A percentile compares a stretch with the other conserved stretches of the same genome.
phyloP scores from a whole-genome alignment of 2,329 filamentous ascomycete species.

The Pleomassaria siparia region DNA sequence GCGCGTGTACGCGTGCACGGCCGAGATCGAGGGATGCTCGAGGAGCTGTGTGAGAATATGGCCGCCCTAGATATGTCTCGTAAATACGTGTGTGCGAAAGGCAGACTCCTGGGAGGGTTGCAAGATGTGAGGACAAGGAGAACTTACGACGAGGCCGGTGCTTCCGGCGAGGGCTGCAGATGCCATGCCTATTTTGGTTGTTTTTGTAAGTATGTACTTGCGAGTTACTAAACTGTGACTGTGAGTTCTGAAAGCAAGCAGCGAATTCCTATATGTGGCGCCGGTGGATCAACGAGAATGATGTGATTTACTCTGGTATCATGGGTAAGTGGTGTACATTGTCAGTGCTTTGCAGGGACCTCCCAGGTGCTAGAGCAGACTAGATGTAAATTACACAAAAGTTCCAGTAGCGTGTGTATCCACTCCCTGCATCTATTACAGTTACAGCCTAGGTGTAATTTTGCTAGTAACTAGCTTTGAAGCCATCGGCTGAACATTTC shows the following conservation, averaged over 20 bases:
- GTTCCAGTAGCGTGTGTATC: no score
- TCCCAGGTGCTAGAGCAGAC: no score
- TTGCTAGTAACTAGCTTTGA: no score
- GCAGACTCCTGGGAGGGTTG: background rate
- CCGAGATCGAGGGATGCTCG: slow-evolving; percentile 53
- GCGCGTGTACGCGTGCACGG: slow-evolving; percentile 66
- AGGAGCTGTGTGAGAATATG: slow-evolving; percentile 70
- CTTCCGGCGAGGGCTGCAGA: slow-evolving; percentile 61
- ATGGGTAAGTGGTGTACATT: no score
- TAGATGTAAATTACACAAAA: no score
- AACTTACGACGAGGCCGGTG: slow-evolving; percentile 61
- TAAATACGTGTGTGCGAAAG: slow-evolving; percentile 1
- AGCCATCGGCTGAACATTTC: no score
- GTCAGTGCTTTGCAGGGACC: no score
- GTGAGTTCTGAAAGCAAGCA: background rate
- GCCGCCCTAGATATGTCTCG: slow-evolving; percentile 57
- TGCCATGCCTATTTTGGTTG: slow-evolving; percentile 41
- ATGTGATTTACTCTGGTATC: no score
- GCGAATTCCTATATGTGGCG: no score
- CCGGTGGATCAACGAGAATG: no score
- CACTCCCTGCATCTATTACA: no score
- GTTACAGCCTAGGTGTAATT: no score
- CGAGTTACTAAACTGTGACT: background rate
- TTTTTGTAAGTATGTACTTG: background rate
- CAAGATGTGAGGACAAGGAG: background rate